These are phyloP conservation scores for Biscogniauxia mediterranea DNA, from an alignment of 2,329 filamentous ascomycete species.

Conservation along the genomic window DNA sequence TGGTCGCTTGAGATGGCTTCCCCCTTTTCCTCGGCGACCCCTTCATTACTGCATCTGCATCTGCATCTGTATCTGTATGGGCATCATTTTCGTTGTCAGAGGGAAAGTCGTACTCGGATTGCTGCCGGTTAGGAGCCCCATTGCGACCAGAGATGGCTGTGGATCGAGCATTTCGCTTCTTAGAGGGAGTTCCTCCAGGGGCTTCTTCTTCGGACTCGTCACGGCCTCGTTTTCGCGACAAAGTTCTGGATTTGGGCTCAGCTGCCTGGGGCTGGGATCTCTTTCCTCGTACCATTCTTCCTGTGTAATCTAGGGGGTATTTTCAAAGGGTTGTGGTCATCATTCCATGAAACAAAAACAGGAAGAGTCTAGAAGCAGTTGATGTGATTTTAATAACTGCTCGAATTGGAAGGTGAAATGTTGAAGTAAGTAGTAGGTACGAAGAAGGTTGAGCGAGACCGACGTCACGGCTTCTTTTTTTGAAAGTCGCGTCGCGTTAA, in stretches of 20 bases:
- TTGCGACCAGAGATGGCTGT: conserved; percentile 2
- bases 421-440: not conserved
- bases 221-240: conserved; percentile 24
- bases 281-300: conserved; percentile 26
- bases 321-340: not conserved
- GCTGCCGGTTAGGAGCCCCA: conserved; percentile 5
- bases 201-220: conserved; percentile 18
- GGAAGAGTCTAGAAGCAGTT: not conserved
- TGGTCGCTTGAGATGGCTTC: conserved; percentile 5
- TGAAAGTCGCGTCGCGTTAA: not conserved
- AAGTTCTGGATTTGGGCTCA: conserved; percentile 10
- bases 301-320: conserved; percentile 1
- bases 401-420: too few species aligned
- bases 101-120: conserved; percentile 30
- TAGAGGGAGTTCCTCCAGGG: conserved; percentile 17
- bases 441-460: not conserved
- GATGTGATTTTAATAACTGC: not conserved
- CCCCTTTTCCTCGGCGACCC: conserved; percentile 24
- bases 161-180: conserved; percentile 14
- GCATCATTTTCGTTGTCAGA: conserved; percentile 21
- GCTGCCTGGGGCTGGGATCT: conserved; percentile 17
- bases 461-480: not conserved
- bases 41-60: conserved; percentile 5
- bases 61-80: not conserved
- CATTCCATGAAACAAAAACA: not conserved